Percentiles rank a stretch among this genome's conserved stretches.
Evolutionary conservation across 1,284 basidiomycete genomes (phyloP).

Genomic region (Microbotryum intermedium): DNA sequence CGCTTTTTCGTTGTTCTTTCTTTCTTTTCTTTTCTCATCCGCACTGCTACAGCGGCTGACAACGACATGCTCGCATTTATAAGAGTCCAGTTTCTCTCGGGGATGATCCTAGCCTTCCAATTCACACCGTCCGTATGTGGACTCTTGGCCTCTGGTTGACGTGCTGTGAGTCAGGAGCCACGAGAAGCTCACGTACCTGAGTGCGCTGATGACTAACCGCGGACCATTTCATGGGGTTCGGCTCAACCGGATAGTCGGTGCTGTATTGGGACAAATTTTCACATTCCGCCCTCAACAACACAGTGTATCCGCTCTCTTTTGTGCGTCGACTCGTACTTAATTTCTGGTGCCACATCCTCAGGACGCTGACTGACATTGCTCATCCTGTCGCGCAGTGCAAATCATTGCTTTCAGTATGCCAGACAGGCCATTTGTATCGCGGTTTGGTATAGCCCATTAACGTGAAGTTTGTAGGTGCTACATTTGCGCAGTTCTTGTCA

Average conservation of each 20-base stretch:
- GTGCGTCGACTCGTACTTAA: no score
- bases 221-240: no score
- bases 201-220: no score
- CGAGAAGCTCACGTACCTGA: no score
- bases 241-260: no score
- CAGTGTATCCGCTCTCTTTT: constrained; percentile 1
- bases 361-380: constrained; percentile 1
- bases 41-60: no score
- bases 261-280: constrained; percentile 6
- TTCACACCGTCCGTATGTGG: not conserved
- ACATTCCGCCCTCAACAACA: constrained; percentile 5
- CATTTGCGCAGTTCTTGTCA: not conserved
- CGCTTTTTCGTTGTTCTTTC: no score
- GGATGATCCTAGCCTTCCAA: not conserved
- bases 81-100: not conserved
- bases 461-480: no score
- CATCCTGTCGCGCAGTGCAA: not conserved
- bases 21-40: no score
- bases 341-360: not conserved
- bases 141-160: not conserved
- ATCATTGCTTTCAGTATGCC: not conserved
- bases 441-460: no score
- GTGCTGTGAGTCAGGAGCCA: constrained; percentile 40
- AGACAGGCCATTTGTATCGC: no score
- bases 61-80: not conserved